A percentile compares a stretch with the other conserved stretches of the same genome.
Conservation (phyloP, 2,329 filamentous ascomycete species). For the Harringtonia lauricola region DNA sequence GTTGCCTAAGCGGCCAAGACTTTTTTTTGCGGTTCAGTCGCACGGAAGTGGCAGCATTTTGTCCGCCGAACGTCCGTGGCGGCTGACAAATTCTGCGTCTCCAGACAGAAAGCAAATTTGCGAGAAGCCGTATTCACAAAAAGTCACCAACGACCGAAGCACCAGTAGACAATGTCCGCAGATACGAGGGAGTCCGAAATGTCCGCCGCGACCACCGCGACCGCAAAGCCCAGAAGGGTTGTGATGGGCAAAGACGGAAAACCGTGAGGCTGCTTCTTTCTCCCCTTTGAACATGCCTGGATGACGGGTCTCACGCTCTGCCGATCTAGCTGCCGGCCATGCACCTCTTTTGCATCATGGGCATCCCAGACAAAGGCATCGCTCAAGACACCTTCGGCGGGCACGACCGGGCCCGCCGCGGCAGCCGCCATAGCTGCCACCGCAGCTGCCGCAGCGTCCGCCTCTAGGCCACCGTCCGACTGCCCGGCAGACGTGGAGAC, state of each 20-base stretch:
- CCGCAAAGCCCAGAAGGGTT: conserved; percentile 55
- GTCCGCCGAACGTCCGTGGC: too few species aligned
- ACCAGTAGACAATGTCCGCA: conserved; percentile 9
- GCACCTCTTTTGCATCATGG: conserved; percentile 57
- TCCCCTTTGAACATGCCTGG: background rate
- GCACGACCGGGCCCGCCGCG: conserved; percentile 20
- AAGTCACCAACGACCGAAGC: too few species aligned
- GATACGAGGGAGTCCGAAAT: conserved; percentile 21
- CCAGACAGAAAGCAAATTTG: too few species aligned
- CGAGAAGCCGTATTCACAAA: too few species aligned
- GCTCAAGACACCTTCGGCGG: conserved; percentile 21
- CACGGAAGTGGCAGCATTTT: too few species aligned
- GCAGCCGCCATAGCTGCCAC: conserved; percentile 15
- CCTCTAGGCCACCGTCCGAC: conserved; percentile 40
- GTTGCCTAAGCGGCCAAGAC: too few species aligned
- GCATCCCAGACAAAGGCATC: conserved; percentile 38
- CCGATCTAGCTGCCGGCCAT: conserved; percentile 53
- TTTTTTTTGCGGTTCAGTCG: too few species aligned
- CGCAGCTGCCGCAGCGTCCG: conserved; percentile 21
- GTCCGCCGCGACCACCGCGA: conserved; percentile 14
- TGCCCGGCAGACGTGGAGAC: conserved; percentile 86
- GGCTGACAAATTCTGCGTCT: conserved; percentile 2
- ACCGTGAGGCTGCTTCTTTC: conserved; percentile 46
- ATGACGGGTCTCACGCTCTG: background rate
- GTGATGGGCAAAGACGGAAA: conserved; percentile 74